A percentile compares a stretch with the other conserved stretches of the same genome.
phyloP scores from a whole-genome alignment of 1,284 basidiomycete species.

The Pseudozyma sp. region DNA sequence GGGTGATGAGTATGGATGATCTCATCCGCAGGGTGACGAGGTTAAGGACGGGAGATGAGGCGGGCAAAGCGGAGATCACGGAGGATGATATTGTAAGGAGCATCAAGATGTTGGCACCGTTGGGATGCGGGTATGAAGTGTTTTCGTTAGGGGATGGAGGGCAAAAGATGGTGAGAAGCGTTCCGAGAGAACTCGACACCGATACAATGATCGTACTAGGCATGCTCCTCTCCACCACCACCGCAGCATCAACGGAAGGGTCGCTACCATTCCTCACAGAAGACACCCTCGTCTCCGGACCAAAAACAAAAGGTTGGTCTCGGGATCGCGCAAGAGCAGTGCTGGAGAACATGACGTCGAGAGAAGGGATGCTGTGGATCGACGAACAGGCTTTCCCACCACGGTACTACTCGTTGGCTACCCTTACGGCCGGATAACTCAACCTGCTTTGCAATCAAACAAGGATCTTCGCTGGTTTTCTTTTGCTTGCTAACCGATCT shows the following conservation, averaged over 20 bases:
- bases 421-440: slow-evolving; percentile 7
- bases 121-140: slow-evolving; percentile 89
- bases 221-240: slow-evolving; percentile 70
- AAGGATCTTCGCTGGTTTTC: no score
- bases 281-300: slow-evolving; percentile 76
- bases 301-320: slow-evolving; percentile 78
- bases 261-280: slow-evolving; percentile 70
- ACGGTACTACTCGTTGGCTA: slow-evolving; percentile 54
- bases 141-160: slow-evolving; percentile 74
- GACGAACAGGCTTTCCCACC: slow-evolving; percentile 79
- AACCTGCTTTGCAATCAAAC: no score
- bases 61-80: slow-evolving; percentile 70
- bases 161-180: slow-evolving; percentile 70
- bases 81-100: slow-evolving; percentile 86
- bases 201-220: slow-evolving; percentile 69
- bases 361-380: slow-evolving; percentile 93
- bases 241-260: slow-evolving; percentile 5
- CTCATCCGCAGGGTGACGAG: slow-evolving; percentile 81
- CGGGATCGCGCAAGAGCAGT: slow-evolving; percentile 80
- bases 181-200: slow-evolving; percentile 69
- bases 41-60: slow-evolving; percentile 74
- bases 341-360: slow-evolving; percentile 86
- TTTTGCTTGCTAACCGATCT: background rate
- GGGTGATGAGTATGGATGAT: slow-evolving; percentile 88
- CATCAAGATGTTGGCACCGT: slow-evolving; percentile 86